These are phyloP conservation scores for Russula olivacea DNA, from an alignment of 768 basidiomycete genomes.

Conservation along the genomic window DNA sequence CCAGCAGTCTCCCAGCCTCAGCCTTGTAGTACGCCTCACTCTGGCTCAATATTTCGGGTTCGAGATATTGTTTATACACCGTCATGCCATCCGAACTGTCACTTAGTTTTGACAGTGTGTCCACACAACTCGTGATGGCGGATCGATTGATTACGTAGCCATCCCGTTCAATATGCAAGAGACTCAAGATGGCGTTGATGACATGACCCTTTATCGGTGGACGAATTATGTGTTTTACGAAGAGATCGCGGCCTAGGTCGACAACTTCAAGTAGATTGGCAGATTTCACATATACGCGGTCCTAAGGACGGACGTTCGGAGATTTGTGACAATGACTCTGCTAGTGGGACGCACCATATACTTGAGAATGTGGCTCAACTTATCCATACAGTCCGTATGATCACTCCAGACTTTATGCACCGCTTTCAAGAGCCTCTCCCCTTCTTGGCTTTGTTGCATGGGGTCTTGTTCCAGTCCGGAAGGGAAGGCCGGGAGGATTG, in stretches of 20 bases:
- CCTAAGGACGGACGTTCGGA: slow-evolving; percentile 44
- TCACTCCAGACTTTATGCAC: slow-evolving; percentile 88
- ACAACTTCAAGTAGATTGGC: slow-evolving; percentile 75
- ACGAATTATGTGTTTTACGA: slow-evolving; percentile 73
- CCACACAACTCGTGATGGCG: slow-evolving; percentile 81
- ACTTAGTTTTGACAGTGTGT: slow-evolving; percentile 69
- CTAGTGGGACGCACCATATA: slow-evolving; percentile 73
- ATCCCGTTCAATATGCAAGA: slow-evolving; percentile 87
- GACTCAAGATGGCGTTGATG: slow-evolving; percentile 72
- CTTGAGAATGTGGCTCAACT: slow-evolving; percentile 83
- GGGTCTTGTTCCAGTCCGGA: slow-evolving; percentile 59
- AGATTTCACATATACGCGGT: slow-evolving; percentile 76
- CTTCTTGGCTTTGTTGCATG: slow-evolving; percentile 73
- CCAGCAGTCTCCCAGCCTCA: slow-evolving; percentile 66
- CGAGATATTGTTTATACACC: slow-evolving; percentile 79
- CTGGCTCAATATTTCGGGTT: slow-evolving; percentile 72
- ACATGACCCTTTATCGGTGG: slow-evolving; percentile 81
- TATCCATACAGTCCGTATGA: slow-evolving; percentile 82
- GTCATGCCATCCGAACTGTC: slow-evolving; percentile 45
- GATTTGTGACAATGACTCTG: slow-evolving; percentile 1
- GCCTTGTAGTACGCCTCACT: slow-evolving; percentile 72
- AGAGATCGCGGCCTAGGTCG: slow-evolving; percentile 77
- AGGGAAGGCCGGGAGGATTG: slow-evolving; percentile 81
- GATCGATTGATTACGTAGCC: slow-evolving; percentile 90
- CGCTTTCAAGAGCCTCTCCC: slow-evolving; percentile 79